Percentiles rank a stretch among this genome's conserved stretches.
Conservation (phyloP, 2,329 filamentous ascomycete genomes). For the Diaporthe citrichinensis region DNA sequence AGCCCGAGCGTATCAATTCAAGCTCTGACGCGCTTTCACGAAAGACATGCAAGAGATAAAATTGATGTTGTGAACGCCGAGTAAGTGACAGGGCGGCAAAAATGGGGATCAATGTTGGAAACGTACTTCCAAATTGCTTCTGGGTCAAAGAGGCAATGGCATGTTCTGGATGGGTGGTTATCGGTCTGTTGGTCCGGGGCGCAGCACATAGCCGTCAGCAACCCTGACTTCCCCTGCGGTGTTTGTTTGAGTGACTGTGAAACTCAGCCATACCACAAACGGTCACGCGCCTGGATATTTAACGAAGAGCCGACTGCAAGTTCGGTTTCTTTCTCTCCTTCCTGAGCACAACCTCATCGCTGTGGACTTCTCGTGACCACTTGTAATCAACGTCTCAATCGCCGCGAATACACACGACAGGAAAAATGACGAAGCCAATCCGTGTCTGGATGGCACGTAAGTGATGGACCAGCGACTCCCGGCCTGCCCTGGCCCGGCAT, state of each 20-base stretch:
- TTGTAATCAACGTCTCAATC: neutral
- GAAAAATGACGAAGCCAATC: slow-evolving; percentile 12
- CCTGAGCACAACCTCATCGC: neutral
- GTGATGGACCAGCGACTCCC: neutral
- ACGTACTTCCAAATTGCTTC: neutral
- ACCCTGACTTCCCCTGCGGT: neutral
- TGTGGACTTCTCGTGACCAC: neutral
- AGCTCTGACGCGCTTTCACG: neutral
- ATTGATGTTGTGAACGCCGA: neutral
- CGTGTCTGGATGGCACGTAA: slow-evolving; percentile 23
- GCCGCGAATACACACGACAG: neutral
- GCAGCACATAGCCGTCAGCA: neutral
- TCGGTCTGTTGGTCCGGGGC: neutral
- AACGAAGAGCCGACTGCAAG: neutral
- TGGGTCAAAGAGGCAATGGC: neutral
- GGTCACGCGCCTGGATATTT: neutral
- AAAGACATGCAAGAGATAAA: neutral
- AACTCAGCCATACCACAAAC: neutral
- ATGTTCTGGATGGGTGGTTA: neutral
- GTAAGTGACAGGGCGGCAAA: neutral
- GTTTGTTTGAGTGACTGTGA: neutral
- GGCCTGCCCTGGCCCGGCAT: neutral
- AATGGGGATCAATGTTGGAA: neutral
- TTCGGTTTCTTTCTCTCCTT: neutral
- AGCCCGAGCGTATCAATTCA: neutral